Evolutionary conservation across 306 rosid species (phyloP).

Genomic region (Prinsepia uniflora): DNA sequence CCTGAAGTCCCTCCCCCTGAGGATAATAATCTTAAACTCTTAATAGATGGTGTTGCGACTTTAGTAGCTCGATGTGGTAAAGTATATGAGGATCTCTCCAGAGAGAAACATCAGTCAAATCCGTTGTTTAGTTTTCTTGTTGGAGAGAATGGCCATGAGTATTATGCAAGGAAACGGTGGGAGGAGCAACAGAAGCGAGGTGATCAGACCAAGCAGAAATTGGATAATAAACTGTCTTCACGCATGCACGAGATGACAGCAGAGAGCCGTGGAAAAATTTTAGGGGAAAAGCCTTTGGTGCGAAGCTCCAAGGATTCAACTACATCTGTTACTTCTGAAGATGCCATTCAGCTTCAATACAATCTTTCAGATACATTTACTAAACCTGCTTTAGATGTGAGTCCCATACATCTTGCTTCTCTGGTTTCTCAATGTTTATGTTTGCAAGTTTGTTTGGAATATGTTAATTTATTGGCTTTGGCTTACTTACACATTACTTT

Average conservation of each 20-base stretch:
- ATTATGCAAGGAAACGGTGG: conserved; percentile 91
- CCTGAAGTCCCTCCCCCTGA: conserved; percentile 69
- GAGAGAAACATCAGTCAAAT: conserved; percentile 80
- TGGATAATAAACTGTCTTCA: conserved; percentile 51
- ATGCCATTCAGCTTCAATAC: conserved; percentile 63
- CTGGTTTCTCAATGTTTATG: background rate
- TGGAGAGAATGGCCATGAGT: conserved; percentile 87
- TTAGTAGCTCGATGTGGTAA: conserved; percentile 95
- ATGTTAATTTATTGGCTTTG: conserved; percentile 11
- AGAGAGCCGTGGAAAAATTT: conserved; percentile 74
- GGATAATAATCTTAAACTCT: conserved; percentile 67
- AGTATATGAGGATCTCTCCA: conserved; percentile 88
- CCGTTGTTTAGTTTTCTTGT: conserved; percentile 80
- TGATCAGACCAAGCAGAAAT: conserved; percentile 47
- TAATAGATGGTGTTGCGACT: conserved; percentile 91
- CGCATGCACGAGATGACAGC: conserved; percentile 63
- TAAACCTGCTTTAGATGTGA: conserved; percentile 61
- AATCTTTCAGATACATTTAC: conserved; percentile 90
- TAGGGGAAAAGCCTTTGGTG: conserved; percentile 86
- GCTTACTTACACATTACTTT: conserved; percentile 1
- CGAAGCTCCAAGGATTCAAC: conserved; percentile 51
- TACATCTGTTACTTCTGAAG: conserved; percentile 48
- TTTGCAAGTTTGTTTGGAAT: background rate
- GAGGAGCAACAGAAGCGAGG: conserved; percentile 66
- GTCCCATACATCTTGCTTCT: conserved; percentile 26